phyloP scores from a whole-genome alignment of 106 monocot species.

The Gastrodia elata region DNA sequence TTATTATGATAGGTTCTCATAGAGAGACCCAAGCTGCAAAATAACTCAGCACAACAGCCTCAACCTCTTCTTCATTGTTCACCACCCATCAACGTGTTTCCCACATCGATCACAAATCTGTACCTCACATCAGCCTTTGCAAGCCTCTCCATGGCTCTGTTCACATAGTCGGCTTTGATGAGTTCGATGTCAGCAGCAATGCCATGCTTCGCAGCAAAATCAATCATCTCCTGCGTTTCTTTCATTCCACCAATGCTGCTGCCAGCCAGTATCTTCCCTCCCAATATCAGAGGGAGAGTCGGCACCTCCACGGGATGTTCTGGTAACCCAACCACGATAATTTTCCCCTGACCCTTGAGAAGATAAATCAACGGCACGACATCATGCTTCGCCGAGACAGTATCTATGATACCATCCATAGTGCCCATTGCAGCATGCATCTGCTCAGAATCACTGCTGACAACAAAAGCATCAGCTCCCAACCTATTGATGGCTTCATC shows the following conservation, averaged over 20 bases:
- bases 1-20: too few relatives aligned
- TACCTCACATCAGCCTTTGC: slow-evolving; percentile 57
- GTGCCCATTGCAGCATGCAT: slow-evolving; percentile 70
- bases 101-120: slow-evolving; percentile 80
- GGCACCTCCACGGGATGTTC: slow-evolving; percentile 55
- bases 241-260: slow-evolving; percentile 64
- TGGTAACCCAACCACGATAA: slow-evolving; percentile 64
- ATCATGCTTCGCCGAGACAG: slow-evolving; percentile 52
- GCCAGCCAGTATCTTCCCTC: slow-evolving; percentile 51
- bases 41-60: too few relatives aligned
- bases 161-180: slow-evolving; percentile 49
- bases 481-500: slow-evolving; percentile 49
- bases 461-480: slow-evolving; percentile 61
- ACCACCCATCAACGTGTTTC: slow-evolving; percentile 40
- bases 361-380: slow-evolving; percentile 40
- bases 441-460: slow-evolving; percentile 42
- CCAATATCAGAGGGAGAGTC: slow-evolving; percentile 37
- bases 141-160: slow-evolving; percentile 57
- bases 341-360: slow-evolving; percentile 53
- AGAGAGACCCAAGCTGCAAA: too few relatives aligned
- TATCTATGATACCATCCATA: slow-evolving; percentile 90
- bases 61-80: too few relatives aligned
- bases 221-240: slow-evolving; percentile 90
- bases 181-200: slow-evolving; percentile 74
- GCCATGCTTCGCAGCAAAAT: slow-evolving; percentile 60